A percentile compares a stretch with the other conserved stretches of the same genome.
These are phyloP conservation scores for Rhodotorula sp. DNA, from an alignment of 1,284 basidiomycete genomes.

Conservation along the genomic window DNA sequence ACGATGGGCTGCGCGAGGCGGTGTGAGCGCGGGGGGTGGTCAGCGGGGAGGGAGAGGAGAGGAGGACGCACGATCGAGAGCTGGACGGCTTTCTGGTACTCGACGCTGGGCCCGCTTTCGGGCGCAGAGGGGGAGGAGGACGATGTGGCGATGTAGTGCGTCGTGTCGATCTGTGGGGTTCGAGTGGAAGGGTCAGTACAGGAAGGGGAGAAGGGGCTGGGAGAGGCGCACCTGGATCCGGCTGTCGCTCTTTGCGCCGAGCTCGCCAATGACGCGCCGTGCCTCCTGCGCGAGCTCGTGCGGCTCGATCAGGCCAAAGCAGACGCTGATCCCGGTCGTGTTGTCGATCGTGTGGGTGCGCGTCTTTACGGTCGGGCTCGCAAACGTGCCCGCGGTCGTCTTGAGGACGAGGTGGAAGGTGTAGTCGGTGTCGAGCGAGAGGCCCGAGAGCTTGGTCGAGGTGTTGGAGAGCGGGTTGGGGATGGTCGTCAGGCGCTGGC, in stretches of 20 bases:
- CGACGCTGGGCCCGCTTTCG: conserved; percentile 63
- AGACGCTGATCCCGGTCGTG: conserved; percentile 87
- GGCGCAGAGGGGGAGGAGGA: conserved; percentile 54
- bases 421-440: conserved; percentile 79
- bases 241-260: conserved; percentile 84
- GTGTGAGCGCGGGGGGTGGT: background rate
- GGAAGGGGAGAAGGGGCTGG: background rate
- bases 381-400: conserved; percentile 84
- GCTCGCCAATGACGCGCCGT: conserved; percentile 72
- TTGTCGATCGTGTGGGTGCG: conserved; percentile 90
- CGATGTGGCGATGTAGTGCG: conserved; percentile 47
- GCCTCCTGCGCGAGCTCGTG: conserved; percentile 71
- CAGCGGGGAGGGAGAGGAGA: conserved; percentile 34
- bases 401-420: conserved; percentile 84
- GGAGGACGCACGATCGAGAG: conserved; percentile 60
- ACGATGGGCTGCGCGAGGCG: conserved; percentile 46
- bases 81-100: conserved; percentile 87
- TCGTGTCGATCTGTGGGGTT: conserved; percentile 13
- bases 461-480: conserved; percentile 77
- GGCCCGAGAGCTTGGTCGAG: conserved; percentile 84
- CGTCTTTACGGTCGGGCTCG: conserved; percentile 76
- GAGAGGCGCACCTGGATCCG: conserved; percentile 65
- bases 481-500: conserved; percentile 79
- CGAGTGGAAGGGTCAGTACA: background rate
- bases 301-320: conserved; percentile 85